Conservation (phyloP, 2,329 filamentous ascomycete genomes). For the Verticillium longisporum region DNA sequence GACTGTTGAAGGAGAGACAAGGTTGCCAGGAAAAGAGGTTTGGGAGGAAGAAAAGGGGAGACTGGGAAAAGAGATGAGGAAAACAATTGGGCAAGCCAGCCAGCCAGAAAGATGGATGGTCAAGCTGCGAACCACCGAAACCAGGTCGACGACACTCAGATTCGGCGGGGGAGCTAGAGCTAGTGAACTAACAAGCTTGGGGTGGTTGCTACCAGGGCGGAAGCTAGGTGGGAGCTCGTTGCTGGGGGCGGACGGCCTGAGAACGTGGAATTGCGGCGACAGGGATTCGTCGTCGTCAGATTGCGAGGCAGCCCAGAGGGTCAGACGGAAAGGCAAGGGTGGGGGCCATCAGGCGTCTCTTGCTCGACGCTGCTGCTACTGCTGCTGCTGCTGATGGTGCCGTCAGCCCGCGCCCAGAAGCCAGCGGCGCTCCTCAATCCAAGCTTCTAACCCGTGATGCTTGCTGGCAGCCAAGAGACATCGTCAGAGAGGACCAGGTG, state of each 20-base stretch:
- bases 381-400: no score
- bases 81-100: background rate
- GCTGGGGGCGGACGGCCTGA: background rate
- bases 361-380: background rate
- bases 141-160: background rate
- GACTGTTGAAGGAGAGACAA: no score
- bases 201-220: background rate
- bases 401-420: no score
- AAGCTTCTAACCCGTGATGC: background rate
- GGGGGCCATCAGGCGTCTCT: background rate
- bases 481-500: background rate
- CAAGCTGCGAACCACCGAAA: background rate
- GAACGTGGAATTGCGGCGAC: background rate
- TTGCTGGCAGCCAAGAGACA: background rate
- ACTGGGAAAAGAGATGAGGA: background rate
- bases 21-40: background rate
- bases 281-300: background rate
- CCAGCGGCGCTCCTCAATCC: background rate
- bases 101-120: background rate
- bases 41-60: background rate
- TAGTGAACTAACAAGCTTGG: background rate
- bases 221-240: background rate
- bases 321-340: background rate
- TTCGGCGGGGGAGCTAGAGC: background rate
- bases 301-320: background rate